Base-by-base conservation (phyloP, 495 filamentous ascomycete genomes). In the Usnea hakonensis region DNA sequence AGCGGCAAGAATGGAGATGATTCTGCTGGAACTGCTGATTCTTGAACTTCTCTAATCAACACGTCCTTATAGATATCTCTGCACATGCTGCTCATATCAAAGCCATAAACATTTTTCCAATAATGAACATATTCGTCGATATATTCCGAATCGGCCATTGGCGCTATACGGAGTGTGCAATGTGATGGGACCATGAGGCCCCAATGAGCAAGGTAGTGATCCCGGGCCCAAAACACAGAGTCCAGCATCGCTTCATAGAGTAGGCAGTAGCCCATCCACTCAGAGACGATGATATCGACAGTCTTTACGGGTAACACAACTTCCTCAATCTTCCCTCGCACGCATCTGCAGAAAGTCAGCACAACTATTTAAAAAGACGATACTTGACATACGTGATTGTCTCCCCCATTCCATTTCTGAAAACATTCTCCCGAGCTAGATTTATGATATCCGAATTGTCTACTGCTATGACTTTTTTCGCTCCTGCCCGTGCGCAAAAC, bases 251-350 rank as follows among this genome's bases (percentile, higher is more conserved):
- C 87, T 79, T 97, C 92, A 71, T 94, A 97, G 10, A 97, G 82
- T 6, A 97, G 79, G 71, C 89, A 88, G 71, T 97, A 97, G 6
- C 92, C 92, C 92, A 97, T 97, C 92, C 92, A 97, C 72, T 97
- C 92, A 3, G 90, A 95, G 60, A 97, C 85, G 67, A 97, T 96
- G 72, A 97, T 91, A 68, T 97, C 92, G 53, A 97, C 92, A 71
- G 93, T 80, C 61, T 83, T 79, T 64, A 91, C 87, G 1, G 90
- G 90, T 57, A 95, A 68, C 38, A 81, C 79, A 43, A 95, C 86
- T 70, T 96, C 93, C 73, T 97, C 92, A 71, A 96, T 91, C 78
- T 94, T 95, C 55, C 92, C 92, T 68, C 88, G 90, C 60, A 93
- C 79, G 44, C 79, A 83, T 37, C 80, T 83, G 40, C 57, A 33